Evolutionary conservation across 768 basidiomycete genomes (phyloP).

Genomic region (Coprinellus aureogranulatus): DNA sequence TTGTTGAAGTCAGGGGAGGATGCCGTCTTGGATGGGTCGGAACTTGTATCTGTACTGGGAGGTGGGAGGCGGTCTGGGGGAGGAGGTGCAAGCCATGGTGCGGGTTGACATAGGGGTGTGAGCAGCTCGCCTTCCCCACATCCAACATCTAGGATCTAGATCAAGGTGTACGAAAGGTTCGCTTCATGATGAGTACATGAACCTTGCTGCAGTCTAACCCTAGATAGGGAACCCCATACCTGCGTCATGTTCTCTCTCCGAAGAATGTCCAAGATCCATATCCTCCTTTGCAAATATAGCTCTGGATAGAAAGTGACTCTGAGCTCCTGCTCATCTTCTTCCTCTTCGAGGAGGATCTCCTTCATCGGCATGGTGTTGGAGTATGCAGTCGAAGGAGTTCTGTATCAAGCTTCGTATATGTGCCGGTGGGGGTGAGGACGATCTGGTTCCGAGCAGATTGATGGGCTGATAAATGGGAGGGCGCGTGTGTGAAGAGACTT

Average conservation of each 20-base stretch:
- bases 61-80: constrained; percentile 33
- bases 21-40: not conserved
- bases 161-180: not conserved
- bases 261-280: constrained; percentile 67
- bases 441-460: not conserved
- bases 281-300: constrained; percentile 62
- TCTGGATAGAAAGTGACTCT: constrained; percentile 68
- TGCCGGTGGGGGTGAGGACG: not conserved
- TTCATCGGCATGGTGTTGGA: not conserved
- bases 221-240: constrained; percentile 30
- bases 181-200: too few relatives aligned
- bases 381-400: not conserved
- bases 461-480: not conserved
- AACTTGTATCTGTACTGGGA: constrained; percentile 12
- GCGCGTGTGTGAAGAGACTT: too few relatives aligned
- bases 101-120: constrained; percentile 65
- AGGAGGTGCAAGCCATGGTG: constrained; percentile 61
- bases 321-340: constrained; percentile 32
- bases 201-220: constrained; percentile 9
- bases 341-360: constrained; percentile 9
- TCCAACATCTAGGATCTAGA: constrained; percentile 76
- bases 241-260: constrained; percentile 54
- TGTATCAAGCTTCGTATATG: not conserved
- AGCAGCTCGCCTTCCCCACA: constrained; percentile 83
- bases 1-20: constrained; percentile 30